A percentile compares a stretch with the other conserved stretches of the same genome.
Evolutionary conservation across 805 yeast genomes (phyloP).

Genomic region (Metschnikowia corniflorae): DNA sequence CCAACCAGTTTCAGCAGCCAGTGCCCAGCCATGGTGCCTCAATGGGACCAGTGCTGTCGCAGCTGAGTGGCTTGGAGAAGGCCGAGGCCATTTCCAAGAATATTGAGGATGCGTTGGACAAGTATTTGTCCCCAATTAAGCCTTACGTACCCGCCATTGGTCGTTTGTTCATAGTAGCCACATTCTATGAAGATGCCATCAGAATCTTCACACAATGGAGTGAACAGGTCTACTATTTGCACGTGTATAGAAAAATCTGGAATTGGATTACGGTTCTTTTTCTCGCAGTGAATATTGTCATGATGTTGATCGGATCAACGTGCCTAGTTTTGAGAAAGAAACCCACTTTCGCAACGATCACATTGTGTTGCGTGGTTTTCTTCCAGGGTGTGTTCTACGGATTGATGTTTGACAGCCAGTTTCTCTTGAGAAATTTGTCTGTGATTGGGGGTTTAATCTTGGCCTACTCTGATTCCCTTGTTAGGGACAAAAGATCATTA

Average conservation of each 20-base stretch:
- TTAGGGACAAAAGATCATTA: constrained; percentile 64
- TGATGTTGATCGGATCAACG: constrained; percentile 73
- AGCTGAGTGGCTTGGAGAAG: constrained; percentile 29
- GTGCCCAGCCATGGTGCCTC: constrained; percentile 16
- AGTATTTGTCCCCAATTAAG: constrained; percentile 48
- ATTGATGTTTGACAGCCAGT: constrained; percentile 71
- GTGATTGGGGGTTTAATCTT: constrained; percentile 90
- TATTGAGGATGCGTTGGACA: constrained; percentile 53
- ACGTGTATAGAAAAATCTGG: constrained; percentile 77
- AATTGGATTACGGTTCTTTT: constrained; percentile 73
- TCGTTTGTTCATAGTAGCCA: constrained; percentile 85
- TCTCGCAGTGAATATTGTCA: constrained; percentile 55
- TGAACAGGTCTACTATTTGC: constrained; percentile 82
- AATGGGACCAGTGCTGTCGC: constrained; percentile 23
- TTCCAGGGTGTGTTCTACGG: constrained; percentile 89
- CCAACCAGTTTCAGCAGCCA: constrained; percentile 12
- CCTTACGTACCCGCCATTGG: constrained; percentile 87
- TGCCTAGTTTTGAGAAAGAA: constrained; percentile 66
- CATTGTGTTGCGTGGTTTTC: constrained; percentile 66
- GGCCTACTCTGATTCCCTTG: constrained; percentile 82
- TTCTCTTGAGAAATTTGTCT: constrained; percentile 81
- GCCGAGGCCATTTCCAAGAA: constrained; percentile 52
- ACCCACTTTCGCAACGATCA: constrained; percentile 65
- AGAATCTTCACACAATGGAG: constrained; percentile 86
- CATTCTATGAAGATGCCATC: constrained; percentile 84